Conservation (phyloP, 768 basidiomycete genomes). For the Boletus rufocinnamomeus region DNA sequence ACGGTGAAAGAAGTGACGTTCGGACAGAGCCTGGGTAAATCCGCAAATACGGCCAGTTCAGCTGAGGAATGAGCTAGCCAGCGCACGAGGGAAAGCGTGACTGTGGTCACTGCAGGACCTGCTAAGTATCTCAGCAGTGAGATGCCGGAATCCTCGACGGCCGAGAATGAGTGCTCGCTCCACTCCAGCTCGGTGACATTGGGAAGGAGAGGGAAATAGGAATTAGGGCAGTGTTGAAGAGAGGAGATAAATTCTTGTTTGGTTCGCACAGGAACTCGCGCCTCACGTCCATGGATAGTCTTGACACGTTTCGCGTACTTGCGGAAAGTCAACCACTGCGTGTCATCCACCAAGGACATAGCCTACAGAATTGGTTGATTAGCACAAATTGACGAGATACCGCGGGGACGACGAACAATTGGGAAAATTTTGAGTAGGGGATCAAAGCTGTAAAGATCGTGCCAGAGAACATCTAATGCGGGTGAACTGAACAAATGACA, state of each 20-base stretch:
- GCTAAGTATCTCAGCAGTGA: conserved; percentile 18
- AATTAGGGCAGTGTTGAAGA: conserved; percentile 12
- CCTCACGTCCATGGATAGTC: conserved; percentile 6
- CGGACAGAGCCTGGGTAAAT: conserved; percentile 21
- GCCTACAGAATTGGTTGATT: conserved; percentile 1
- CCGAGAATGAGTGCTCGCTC: conserved; percentile 8
- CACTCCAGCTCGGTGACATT: conserved; percentile 21
- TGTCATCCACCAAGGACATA: conserved; percentile 5
- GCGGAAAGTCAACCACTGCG: conserved; percentile 20
- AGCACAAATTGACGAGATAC: neutral
- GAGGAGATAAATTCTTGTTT: conserved; percentile 7
- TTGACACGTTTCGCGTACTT: conserved; percentile 29
- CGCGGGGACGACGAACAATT: neutral
- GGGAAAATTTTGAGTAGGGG: conserved; percentile 15
- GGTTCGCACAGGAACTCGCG: neutral
- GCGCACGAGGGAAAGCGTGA: conserved; percentile 15
- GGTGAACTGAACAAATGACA: conserved; percentile 17
- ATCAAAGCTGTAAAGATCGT: conserved; percentile 9
- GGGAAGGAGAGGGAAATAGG: conserved; percentile 26
- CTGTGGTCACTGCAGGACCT: conserved; percentile 13
- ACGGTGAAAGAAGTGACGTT: conserved; percentile 23
- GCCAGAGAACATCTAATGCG: conserved; percentile 18
- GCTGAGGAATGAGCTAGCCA: conserved; percentile 12
- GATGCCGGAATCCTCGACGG: conserved; percentile 10
- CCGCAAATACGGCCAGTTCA: conserved; percentile 17